Percentiles rank a stretch among this genome's conserved stretches.
Evolutionary conservation across 2,329 filamentous ascomycete species (phyloP).

Genomic region (Phaeosphaeriaceae sp.): DNA sequence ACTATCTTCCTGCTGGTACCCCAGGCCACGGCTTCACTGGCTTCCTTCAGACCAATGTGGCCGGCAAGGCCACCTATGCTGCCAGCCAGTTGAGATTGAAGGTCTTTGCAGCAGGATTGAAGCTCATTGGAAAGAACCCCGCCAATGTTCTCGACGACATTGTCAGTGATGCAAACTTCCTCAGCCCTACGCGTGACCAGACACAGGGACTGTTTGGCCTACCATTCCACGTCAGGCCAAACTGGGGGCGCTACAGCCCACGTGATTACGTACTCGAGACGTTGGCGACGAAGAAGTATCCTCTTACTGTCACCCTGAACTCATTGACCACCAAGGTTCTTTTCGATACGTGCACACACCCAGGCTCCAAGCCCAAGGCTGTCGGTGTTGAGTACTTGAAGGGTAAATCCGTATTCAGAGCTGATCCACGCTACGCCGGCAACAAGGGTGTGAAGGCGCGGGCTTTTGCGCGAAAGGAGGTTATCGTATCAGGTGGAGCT

Average conservation of each 20-base stretch:
- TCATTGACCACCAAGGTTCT: constrained; percentile 49
- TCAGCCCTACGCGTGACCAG: constrained; percentile 28
- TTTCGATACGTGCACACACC: constrained; percentile 37
- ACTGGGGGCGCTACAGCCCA: constrained; percentile 25
- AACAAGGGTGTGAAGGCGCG: constrained; percentile 8
- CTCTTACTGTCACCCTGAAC: constrained; percentile 38
- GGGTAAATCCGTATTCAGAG: constrained; percentile 51
- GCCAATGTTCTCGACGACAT: constrained; percentile 21
- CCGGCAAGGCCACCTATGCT: constrained; percentile 11
- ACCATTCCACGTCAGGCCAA: constrained; percentile 30
- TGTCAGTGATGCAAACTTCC: constrained; percentile 19
- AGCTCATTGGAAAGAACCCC: constrained; percentile 20
- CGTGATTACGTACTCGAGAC: constrained; percentile 21
- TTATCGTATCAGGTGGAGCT: constrained; percentile 51
- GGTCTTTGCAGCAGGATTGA: constrained; percentile 19
- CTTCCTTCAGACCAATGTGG: constrained; percentile 26
- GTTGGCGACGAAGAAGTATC: constrained; percentile 14
- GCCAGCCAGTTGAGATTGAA: constrained; percentile 9
- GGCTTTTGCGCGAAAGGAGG: constrained; percentile 28
- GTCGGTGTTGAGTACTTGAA: constrained; percentile 53
- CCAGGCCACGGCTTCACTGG: constrained; percentile 27
- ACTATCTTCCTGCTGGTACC: constrained; percentile 21
- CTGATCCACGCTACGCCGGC: constrained; percentile 47
- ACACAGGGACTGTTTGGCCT: constrained; percentile 47
- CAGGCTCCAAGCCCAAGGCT: constrained; percentile 38